phyloP scores from a whole-genome alignment of 805 yeast species.

The Candida taoyuanica region DNA sequence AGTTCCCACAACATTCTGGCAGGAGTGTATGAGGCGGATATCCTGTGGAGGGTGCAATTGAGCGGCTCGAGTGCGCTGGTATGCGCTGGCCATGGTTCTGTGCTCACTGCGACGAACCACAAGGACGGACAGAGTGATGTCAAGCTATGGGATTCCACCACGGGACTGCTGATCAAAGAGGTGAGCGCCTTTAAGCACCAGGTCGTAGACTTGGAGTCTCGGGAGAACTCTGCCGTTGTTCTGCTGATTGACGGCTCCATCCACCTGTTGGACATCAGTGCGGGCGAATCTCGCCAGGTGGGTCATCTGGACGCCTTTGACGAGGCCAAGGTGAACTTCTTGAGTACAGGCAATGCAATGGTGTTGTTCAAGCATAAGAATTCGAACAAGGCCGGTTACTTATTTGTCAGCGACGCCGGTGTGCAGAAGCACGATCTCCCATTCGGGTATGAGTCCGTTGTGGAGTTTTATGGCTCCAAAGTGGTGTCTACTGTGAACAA shows the following conservation, averaged over 20 bases:
- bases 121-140: conserved; percentile 15
- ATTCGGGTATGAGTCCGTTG: conserved; percentile 13
- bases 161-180: conserved; percentile 15
- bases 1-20: conserved; percentile 29
- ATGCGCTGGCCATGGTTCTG: conserved; percentile 1
- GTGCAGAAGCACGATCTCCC: conserved; percentile 11
- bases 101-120: conserved; percentile 23
- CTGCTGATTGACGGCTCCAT: conserved; percentile 16
- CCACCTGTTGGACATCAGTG: background rate
- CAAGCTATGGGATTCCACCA: conserved; percentile 20
- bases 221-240: conserved; percentile 2
- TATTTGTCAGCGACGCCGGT: conserved; percentile 14
- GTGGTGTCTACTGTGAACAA: conserved; percentile 14
- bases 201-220: conserved; percentile 5
- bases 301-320: conserved; percentile 1
- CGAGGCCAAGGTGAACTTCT: conserved; percentile 6
- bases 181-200: conserved; percentile 9
- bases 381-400: conserved; percentile 6
- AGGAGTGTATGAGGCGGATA: conserved; percentile 33
- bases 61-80: conserved; percentile 9
- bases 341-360: conserved; percentile 19
- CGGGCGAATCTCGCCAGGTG: background rate
- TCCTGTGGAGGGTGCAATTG: conserved; percentile 31
- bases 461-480: conserved; percentile 23
- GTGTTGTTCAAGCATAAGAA: conserved; percentile 10